Base-by-base conservation (phyloP, 208 protist genomes). In the Trypanosoma platydactyli region DNA sequence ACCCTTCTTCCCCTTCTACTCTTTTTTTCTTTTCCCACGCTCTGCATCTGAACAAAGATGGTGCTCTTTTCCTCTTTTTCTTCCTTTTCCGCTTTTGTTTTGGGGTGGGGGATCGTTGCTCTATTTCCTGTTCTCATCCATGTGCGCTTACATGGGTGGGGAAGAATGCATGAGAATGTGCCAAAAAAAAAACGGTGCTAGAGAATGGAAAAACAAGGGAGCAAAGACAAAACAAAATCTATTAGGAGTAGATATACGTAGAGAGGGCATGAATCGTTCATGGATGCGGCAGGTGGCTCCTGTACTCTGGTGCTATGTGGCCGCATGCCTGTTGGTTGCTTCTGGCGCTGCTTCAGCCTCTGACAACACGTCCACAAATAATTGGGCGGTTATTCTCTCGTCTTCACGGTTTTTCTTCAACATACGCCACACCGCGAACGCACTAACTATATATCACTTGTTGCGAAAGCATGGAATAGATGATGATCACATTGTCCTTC, bases 391-490 rank as follows among this genome's bases (percentile, higher is more conserved):
- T 15, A 84, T 98, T 42, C 93, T 99, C 9, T 86, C 81, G 24
- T 97, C 97, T 4, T 98, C 95, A 1, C 81, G 97, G 11, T 99
- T 97, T 68, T 98, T 97, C 84, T 98, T 98, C 85, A 99, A 99
- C 81, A 99, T 99, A 72, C 84, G 98, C 20, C 98, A 99, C 70
- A 95, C 94, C 7, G 84, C 97, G 53, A 99, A 99, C 71, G 91
- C 96, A 16, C 81, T 99, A 4, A 88, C 87, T 29, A 79, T 99
- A 44, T 99, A 99, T 72, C 83, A 96, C 73, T 82, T 93, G 0
- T 90, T 98, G 33, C 98, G 98, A 18, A 71, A 91, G 46, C 78
- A 98, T 57, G 98, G 97, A 66, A 97, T 98, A 53, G 96, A 97
- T 38, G 96, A 98, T 59, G 88, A 86, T 41, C 81, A 96, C 55